Base-by-base conservation (phyloP, 2,329 filamentous ascomycete species). In the Beauveria medogensis region DNA sequence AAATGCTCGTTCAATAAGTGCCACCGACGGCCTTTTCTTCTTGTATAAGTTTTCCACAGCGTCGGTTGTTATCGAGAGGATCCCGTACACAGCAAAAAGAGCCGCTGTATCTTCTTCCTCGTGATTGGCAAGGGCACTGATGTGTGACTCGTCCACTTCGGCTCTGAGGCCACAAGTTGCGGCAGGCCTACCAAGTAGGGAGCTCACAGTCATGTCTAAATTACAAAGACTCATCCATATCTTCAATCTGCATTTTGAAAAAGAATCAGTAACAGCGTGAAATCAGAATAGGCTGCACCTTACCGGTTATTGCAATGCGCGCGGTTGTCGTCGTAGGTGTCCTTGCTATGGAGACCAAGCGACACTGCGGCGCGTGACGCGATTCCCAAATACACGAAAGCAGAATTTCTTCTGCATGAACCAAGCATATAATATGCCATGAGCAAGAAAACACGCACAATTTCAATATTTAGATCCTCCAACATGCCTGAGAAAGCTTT, bases 301-400 rank as follows among this genome's bases (percentile, higher is more conserved):
- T 70, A 72, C 66, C 67, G 66, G 5, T 64, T 30, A 22, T 64
- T 65, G 3, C 67, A 65, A 9, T 64, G 54, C 1, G 47, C 51
- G 20, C 63, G 62, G 6, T 59, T 61, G 12, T 67, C 64, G 4
- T 65, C 55, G 30, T 71, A 72, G 62, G 73, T 63, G 66, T 71
- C 63, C 60, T 68, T 58, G 68, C 71, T 71, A 56, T 86, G 82
- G 7, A 86, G 66, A 0, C 84, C 84, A 0, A 87, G 66, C 0
- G 82, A 81, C 3, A 80, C 78, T 0, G 84, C 83, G 0, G 83
- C 80, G 58, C 82, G 78, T 0, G 80, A 75, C 1, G 84, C 83
- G 9, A 86, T 78, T 0, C 83, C 83, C 2, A 87, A 69, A 60
- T 86, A 86, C 80, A 87, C 85, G 58, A 84, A 87, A 0, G 83